phyloP scores from a whole-genome alignment of 352 stramenopile genomes.

The Phytophthora fragariaefolia region DNA sequence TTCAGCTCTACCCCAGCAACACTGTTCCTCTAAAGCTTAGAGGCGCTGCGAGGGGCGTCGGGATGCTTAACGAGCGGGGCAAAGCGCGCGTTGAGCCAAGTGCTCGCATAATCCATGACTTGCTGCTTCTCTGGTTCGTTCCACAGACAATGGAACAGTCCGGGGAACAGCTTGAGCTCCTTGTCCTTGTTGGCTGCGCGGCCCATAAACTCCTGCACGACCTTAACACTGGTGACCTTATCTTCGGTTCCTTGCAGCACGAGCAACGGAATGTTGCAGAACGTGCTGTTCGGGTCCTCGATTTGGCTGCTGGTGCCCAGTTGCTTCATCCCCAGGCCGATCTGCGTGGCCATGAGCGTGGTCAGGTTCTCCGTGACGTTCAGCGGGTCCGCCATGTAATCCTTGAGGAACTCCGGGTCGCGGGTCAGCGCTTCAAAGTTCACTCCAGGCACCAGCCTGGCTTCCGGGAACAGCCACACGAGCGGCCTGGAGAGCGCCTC shows the following conservation, averaged over 20 bases:
- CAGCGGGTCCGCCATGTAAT: constrained; percentile 63
- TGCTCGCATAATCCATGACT: constrained; percentile 46
- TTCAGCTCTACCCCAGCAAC: not conserved
- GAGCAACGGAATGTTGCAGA: constrained; percentile 41
- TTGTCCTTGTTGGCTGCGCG: constrained; percentile 58
- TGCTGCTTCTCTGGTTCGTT: constrained; percentile 66
- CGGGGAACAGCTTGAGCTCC: constrained; percentile 60
- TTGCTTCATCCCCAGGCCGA: constrained; percentile 42
- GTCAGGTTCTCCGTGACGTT: constrained; percentile 55
- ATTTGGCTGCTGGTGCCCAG: constrained; percentile 42
- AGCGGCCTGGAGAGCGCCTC: constrained; percentile 48
- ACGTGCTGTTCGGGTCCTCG: constrained; percentile 31
- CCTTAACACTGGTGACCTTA: constrained; percentile 54
- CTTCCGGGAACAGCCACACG: constrained; percentile 48
- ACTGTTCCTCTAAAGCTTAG: constrained; percentile 30
- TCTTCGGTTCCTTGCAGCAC: constrained; percentile 58
- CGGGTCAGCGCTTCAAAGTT: constrained; percentile 46
- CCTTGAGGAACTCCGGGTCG: constrained; percentile 50
- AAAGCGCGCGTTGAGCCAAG: constrained; percentile 54
- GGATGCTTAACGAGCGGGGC: not conserved
- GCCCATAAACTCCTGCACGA: constrained; percentile 55
- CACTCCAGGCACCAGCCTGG: constrained; percentile 58
- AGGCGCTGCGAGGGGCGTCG: constrained; percentile 14
- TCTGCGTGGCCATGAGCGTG: constrained; percentile 50
- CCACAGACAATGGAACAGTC: constrained; percentile 62